Evolutionary conservation across 768 basidiomycete species (phyloP).

Genomic region (Macrocybe gigantea): DNA sequence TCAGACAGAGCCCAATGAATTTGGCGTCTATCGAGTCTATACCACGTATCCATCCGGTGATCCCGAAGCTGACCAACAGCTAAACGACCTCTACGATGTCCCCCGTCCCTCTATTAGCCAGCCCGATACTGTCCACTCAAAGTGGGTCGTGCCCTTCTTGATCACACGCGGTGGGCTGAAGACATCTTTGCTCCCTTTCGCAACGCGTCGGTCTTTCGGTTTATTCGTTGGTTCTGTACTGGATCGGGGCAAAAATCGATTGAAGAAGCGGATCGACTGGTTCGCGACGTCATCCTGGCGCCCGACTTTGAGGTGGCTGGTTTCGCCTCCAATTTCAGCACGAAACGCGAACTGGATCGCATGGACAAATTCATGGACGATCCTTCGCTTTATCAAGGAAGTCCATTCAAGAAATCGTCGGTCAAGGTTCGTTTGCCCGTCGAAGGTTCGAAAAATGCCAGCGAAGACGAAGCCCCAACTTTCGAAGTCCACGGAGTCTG

Average conservation of each 20-base stretch:
- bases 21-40: not conserved
- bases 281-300: not conserved
- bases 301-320: not conserved
- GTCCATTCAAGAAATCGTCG: not conserved
- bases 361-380: conserved; percentile 5
- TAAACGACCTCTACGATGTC: not conserved
- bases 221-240: not conserved
- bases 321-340: not conserved
- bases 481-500: not conserved
- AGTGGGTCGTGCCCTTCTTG: no score
- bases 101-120: not conserved
- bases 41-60: not conserved
- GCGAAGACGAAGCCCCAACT: not conserved
- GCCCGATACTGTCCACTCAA: no score
- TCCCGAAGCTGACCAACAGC: not conserved
- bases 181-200: not conserved
- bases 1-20: not conserved
- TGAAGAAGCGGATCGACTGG: not conserved
- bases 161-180: not conserved
- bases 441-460: not conserved
- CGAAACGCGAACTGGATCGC: conserved; percentile 1
- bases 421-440: not conserved
- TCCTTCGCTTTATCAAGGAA: not conserved
- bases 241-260: not conserved
- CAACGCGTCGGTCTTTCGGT: not conserved